Base-by-base conservation (phyloP, 2,329 filamentous ascomycete genomes). In the Lithohypha guttulata region DNA sequence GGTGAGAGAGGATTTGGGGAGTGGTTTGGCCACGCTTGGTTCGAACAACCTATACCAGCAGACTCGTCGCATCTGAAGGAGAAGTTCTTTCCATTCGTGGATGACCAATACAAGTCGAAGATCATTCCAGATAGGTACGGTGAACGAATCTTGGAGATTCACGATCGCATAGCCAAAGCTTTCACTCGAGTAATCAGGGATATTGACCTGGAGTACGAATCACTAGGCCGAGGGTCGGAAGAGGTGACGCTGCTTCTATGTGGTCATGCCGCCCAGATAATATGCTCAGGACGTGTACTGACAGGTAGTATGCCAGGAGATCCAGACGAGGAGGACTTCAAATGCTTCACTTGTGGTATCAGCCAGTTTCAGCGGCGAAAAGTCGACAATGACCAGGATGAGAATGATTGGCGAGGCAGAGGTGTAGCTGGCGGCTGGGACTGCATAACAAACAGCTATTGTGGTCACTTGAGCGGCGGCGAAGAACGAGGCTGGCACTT, bases 21-120 rank as follows among this genome's bases (percentile, higher is more conserved):
- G 65, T 96, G 91, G 81, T 96, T 91, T 58, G 91, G 91, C 18
- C 70, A 76, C 33, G 85, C 87, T 11, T 77, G 77, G 43, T 95
- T 94, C 60, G 71, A 82, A 39, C 91, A 96, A 54, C 91, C 91
- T 1, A 69, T 71, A 11, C 85, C 89, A 2, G 84, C 85, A 2
- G 61, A 73, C 3, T 64, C 79, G 10, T 52, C 68, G 19, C 64
- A 71, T 22, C 69, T 98, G 44, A 71, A 73, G 44, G 58, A 59
- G 14, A 71, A 84, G 47, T 93, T 94, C 57, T 77, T 79, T 20
- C 59, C 73, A 20, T 66, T 62, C 45, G 53, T 70, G 31, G 58
- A 53, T 17, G 43, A 61, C 10, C 55, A 55, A 19, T 52, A 52
- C 32, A 81, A 87, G 56, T 62, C 57, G 30, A 73, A 81, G 4